Evolutionary conservation across 768 basidiomycete genomes (phyloP).

Genomic region (Calocybe gangraenosa): DNA sequence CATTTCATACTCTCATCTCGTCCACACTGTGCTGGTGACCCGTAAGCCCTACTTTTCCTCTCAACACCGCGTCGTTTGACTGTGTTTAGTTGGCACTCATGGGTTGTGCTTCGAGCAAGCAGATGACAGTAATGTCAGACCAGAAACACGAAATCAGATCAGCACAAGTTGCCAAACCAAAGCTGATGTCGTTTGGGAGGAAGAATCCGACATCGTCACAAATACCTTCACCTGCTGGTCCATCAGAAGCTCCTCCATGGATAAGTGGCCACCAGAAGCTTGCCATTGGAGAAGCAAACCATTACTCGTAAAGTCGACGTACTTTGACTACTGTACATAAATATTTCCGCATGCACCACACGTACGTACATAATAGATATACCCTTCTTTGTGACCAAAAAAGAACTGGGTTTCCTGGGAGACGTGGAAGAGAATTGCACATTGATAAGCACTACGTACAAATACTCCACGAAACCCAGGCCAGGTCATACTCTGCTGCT

Average conservation of each 20-base stretch:
- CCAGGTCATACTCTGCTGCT: too few relatives aligned
- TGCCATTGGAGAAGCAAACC: constrained; percentile 2
- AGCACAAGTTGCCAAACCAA: constrained; percentile 4
- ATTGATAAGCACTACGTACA: background rate
- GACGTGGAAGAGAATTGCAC: constrained; percentile 3
- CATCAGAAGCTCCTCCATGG: constrained; percentile 8
- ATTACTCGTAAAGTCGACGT: too few relatives aligned
- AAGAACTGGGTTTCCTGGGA: constrained; percentile 20
- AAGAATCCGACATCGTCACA: constrained; percentile 6
- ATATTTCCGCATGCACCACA: too few relatives aligned
- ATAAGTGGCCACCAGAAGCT: constrained; percentile 7
- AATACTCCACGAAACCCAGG: background rate
- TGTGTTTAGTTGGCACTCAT: too few relatives aligned
- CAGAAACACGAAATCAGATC: background rate
- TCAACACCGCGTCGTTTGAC: too few relatives aligned
- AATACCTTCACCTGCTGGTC: constrained; percentile 6
- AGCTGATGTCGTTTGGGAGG: constrained; percentile 6
- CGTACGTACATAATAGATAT: too few relatives aligned
- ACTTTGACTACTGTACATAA: too few relatives aligned
- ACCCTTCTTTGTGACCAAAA: too few relatives aligned
- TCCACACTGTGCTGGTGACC: too few relatives aligned
- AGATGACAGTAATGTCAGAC: constrained; percentile 10
- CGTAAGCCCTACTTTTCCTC: too few relatives aligned
- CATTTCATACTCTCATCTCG: background rate
- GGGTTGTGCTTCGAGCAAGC: constrained; percentile 43